Evolutionary conservation across 176 grass and related monocot genomes (phyloP), one percentile per base, ranked within the genome.

Genomic region (Aegilops sharonensis): DNA sequence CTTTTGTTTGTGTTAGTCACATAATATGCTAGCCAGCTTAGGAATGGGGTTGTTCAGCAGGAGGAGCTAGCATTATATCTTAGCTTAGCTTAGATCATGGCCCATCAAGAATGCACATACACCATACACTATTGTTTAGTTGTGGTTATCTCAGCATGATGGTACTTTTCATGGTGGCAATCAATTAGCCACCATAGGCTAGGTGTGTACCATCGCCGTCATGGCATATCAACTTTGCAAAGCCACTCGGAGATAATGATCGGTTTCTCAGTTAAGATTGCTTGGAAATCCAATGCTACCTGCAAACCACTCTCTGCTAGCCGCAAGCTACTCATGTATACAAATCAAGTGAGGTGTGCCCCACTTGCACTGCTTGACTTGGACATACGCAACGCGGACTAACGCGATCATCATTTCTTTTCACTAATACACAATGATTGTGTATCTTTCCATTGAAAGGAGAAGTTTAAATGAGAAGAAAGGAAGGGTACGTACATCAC

Each of bases 1-100:
- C 54, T 5, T 60, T 21, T 78, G 50, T 70, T 30, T 79, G 74
- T 84, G 81, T 78, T 36, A 48, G 81, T 37, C 73, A 78, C 73
- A 83, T 45, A 45, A 83, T 45, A 47, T 63, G 85, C 40, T 72
- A 72, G 36, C 34, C 68, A 72, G 9, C 21, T 72, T 66, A 81
- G 47, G 45, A 47, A 21, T 32, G 14, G 50, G 72, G 77, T 78
- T 83, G 72, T 36, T 70, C 34, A 42, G 20, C 36, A 40, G 68
- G 68, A 40, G 36, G 34, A 39, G 68, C 20, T 72, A 42, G 59
- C 54, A 21, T 7, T 57, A 57, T 20, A 57, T 21, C 59, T 62
- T 23, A 62, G 59, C 59, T 23, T 62, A 62, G 59, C 1, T 24
- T 57, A 57, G 15, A 62, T 9, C n/a, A 57, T 57, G 54, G 15